Evolutionary conservation across 1,139 yeast genomes (phyloP), one percentile per base, ranked within the genome.

Genomic region (Casaregolazyma suthepensis): DNA sequence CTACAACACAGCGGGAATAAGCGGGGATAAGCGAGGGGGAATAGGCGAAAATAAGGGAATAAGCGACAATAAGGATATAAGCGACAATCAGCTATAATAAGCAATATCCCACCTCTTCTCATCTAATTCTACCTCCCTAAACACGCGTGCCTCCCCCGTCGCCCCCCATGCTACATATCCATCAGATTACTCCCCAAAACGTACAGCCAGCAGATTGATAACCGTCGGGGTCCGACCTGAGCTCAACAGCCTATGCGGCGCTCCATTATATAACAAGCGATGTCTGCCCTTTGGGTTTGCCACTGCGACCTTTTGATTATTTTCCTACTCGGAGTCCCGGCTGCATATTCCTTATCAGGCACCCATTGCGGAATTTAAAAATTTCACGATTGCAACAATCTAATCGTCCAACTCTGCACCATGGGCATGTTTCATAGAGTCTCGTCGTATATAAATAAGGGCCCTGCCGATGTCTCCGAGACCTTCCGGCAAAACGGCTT

Each of bases 351-450:
- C 31, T 26, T 26, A 3, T 26, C 31, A 9, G 31, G 6, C 26
- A 9, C 10, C 2, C 10, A 7, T 26, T 26, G 31, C 31, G 31
- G 31, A 35, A 35, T 15, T 35, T n/a, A 35, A 35, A 31, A 35
- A 35, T 35, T 35, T 35, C 40, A 35, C 40, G 31, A 26, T 15
- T 3, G 13, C 15, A 9, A 35, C 17, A 13, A 9, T 35, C 5
- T 12, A 35, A n/a, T 15, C 15, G 40, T 35, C 40, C 10, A 4
- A 35, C 40, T 26, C 6, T 12, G 17, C 38, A 47, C 15, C 9
- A 52, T 55, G 55, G 57, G 55, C 15, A 19, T 55, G 45, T 42
- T 55, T 17, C 53, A 53, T 13, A 55, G 51, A 40, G 3, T 55
- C 19, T 40, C 52, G 20, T 48, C 57, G 1, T 26, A 29, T 17